phyloP scores from a whole-genome alignment of 345 rosid genomes.

The Hypericum androsaemum region DNA sequence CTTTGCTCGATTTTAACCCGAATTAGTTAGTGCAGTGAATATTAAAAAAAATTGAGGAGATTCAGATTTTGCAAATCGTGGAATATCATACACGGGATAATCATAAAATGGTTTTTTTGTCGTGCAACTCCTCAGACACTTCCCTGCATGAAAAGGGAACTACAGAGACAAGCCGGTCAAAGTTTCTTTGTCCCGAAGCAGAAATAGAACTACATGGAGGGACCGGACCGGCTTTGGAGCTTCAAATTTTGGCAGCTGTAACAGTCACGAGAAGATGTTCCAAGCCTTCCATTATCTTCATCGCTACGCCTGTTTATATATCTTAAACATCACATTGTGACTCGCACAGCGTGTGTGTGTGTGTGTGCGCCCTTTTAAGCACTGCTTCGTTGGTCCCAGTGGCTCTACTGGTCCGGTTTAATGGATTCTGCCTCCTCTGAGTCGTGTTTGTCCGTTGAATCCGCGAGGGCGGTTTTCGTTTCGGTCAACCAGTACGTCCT shows the following conservation, averaged over 20 bases:
- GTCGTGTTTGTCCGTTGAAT: constrained; percentile 24
- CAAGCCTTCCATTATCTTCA: constrained; percentile 6
- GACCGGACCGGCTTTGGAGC: no score
- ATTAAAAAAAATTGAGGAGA: no score
- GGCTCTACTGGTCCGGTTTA: constrained; percentile 8
- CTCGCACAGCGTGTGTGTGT: constrained; percentile 19
- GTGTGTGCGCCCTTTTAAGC: constrained; percentile 1
- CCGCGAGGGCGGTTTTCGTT: constrained; percentile 20
- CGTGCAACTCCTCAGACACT: no score
- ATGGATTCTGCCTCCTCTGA: constrained; percentile 31
- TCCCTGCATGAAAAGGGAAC: no score
- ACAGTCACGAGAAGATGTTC: constrained; percentile 30
- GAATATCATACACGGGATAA: no score
- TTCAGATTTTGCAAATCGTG: no score
- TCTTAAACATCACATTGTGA: constrained; percentile 4
- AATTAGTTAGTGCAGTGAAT: no score
- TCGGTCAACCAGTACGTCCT: constrained; percentile 19
- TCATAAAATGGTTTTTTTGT: no score
- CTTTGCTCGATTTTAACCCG: no score
- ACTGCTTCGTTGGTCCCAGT: constrained; percentile 4
- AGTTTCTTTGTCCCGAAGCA: no score
- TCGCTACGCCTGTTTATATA: background rate
- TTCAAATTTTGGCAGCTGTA: background rate
- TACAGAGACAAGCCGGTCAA: no score
- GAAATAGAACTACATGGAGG: no score